Evolutionary conservation across 148 eudicot species (phyloP).

Genomic region (Vaccinium macrocarpon): DNA sequence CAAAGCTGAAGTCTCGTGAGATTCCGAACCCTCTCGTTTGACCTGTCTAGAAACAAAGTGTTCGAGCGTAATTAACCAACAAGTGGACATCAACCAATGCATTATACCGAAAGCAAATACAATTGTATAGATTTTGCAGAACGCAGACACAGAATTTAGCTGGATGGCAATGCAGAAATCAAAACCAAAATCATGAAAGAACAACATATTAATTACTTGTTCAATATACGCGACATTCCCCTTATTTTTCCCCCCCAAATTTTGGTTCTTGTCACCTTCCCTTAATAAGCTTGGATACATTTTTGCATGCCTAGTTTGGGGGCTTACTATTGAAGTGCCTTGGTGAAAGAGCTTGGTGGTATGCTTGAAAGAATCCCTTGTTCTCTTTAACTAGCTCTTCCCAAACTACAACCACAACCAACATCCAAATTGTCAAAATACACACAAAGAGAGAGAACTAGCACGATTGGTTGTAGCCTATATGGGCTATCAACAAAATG

Average conservation of each 20-base stretch:
- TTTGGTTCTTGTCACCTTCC: neutral
- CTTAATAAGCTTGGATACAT: neutral
- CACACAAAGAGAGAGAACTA: neutral
- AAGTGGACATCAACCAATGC: neutral
- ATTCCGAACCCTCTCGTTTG: neutral
- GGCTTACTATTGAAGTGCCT: conserved; percentile 39
- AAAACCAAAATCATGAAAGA: neutral
- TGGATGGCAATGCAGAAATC: neutral
- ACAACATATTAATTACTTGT: neutral
- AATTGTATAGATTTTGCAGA: neutral
- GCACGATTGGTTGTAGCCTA: no score
- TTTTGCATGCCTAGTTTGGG: neutral
- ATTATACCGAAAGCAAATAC: neutral
- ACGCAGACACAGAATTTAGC: neutral
- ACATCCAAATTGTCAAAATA: neutral
- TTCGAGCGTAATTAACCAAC: neutral
- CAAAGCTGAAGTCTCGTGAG: neutral
- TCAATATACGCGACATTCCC: neutral
- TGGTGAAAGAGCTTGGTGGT: conserved; percentile 38
- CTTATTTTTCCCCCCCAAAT: neutral
- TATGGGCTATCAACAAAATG: no score
- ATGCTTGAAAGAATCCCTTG: conserved; percentile 49
- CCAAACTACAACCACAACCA: conserved; percentile 44
- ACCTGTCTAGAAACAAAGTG: neutral
- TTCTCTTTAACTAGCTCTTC: conserved; percentile 59